A percentile compares a stretch with the other conserved stretches of the same genome.
Evolutionary conservation across 2,329 filamentous ascomycete species (phyloP).

Genomic region (Exophiala spinifera): DNA sequence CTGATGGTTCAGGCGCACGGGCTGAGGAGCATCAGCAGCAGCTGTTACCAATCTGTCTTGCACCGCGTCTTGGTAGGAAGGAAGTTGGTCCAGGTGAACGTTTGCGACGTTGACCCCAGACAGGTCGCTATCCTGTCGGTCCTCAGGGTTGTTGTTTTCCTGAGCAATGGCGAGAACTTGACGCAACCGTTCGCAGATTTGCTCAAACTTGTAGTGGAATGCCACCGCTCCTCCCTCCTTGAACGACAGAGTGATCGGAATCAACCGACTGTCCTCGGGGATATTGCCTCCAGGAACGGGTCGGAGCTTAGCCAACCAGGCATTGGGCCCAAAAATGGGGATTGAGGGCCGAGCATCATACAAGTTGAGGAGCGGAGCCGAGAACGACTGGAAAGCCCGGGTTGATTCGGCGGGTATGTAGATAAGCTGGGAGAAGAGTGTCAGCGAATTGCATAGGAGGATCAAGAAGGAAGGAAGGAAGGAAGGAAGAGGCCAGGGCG

Average conservation of each 20-base stretch:
- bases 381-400: conserved; percentile 75
- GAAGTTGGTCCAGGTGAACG: conserved; percentile 80
- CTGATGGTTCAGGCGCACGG: too few species aligned
- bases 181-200: conserved; percentile 76
- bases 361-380: conserved; percentile 80
- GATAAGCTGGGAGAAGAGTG: conserved; percentile 60
- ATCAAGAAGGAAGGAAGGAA: too few species aligned
- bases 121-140: conserved; percentile 34
- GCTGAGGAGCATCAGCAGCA: too few species aligned
- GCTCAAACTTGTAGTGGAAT: conserved; percentile 77
- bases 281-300: conserved; percentile 82
- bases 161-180: conserved; percentile 74
- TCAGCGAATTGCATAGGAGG: conserved; percentile 10
- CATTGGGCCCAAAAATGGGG: conserved; percentile 89
- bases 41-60: too few species aligned
- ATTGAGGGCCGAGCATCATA: conserved; percentile 82
- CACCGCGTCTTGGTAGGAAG: conserved; percentile 71
- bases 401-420: conserved; percentile 76
- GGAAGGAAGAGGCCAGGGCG: too few species aligned
- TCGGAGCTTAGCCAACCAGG: conserved; percentile 76
- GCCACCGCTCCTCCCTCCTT: conserved; percentile 94
- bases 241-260: conserved; percentile 84
- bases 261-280: conserved; percentile 65
- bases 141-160: conserved; percentile 53
- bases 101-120: conserved; percentile 56